These are phyloP conservation scores for Trichoderma simmonsii DNA, from an alignment of 2,329 filamentous ascomycete species.

Conservation along the genomic window DNA sequence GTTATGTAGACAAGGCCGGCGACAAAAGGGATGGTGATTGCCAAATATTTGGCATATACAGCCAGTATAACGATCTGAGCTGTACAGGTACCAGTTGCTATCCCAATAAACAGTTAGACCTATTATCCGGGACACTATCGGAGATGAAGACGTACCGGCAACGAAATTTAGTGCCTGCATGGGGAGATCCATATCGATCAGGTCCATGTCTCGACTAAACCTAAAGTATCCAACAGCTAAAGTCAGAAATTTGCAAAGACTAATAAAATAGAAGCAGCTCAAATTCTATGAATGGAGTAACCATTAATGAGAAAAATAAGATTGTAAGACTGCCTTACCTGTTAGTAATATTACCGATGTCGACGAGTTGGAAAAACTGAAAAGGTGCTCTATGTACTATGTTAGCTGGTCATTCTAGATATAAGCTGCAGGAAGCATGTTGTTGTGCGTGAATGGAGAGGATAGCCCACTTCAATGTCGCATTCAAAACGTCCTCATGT, in stretches of 20 bases:
- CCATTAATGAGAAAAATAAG: not conserved
- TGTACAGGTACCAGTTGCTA: not conserved
- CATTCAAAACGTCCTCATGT: not conserved
- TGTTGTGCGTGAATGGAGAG: not conserved
- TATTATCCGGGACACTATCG: not conserved
- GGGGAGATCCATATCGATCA: not conserved
- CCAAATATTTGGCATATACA: not conserved
- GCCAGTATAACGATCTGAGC: not conserved
- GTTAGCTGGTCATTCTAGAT: not conserved
- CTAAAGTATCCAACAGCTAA: not conserved
- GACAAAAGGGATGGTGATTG: not conserved
- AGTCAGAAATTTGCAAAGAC: not conserved
- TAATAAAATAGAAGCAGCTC: not conserved
- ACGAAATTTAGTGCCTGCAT: not conserved
- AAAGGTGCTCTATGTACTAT: not conserved
- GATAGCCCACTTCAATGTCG: not conserved
- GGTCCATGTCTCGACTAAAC: not conserved
- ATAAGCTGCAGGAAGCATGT: not conserved
- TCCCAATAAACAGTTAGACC: not conserved
- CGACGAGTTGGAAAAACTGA: not conserved
- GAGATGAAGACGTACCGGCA: not conserved
- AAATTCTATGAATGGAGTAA: not conserved
- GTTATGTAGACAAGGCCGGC: not conserved
- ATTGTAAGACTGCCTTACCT: not conserved
- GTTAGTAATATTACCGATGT: not conserved